Conservation (phyloP, 768 basidiomycete species). For the Kwoniella mangroviensis region DNA sequence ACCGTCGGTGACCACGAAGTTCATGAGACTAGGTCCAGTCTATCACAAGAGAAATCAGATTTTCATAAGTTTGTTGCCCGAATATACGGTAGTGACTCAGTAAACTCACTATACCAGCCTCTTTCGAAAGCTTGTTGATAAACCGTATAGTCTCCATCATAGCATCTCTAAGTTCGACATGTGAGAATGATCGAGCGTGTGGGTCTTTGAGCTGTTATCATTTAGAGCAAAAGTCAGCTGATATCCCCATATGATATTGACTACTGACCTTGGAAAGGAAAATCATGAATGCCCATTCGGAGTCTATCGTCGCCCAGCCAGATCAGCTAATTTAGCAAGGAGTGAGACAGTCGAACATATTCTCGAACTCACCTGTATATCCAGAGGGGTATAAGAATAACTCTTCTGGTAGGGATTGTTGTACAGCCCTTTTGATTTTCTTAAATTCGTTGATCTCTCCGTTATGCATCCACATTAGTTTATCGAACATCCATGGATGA, state of each 20-base stretch:
- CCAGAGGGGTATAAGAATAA: slow-evolving; percentile 86
- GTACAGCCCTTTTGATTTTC: slow-evolving; percentile 78
- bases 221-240: too few relatives aligned
- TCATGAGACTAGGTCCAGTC: slow-evolving; percentile 80
- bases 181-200: slow-evolving; percentile 74
- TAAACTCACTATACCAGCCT: slow-evolving; percentile 61
- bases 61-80: not conserved
- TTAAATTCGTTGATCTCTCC: slow-evolving; percentile 85
- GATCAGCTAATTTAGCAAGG: slow-evolving; percentile 19
- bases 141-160: slow-evolving; percentile 86
- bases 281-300: slow-evolving; percentile 95
- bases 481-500: slow-evolving; percentile 90
- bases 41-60: not conserved
- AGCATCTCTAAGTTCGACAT: slow-evolving; percentile 72
- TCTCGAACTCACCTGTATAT: slow-evolving; percentile 72
- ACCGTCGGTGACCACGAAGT: slow-evolving; percentile 96
- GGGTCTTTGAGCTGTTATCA: slow-evolving; percentile 73
- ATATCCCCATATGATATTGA: too few relatives aligned
- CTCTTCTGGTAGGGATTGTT: slow-evolving; percentile 75
- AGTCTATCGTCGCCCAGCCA: slow-evolving; percentile 64
- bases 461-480: slow-evolving; percentile 98
- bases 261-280: slow-evolving; percentile 69
- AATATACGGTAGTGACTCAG: not conserved
- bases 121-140: slow-evolving; percentile 75
- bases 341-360: not conserved